Conservation (phyloP, 257 asterid genomes). For the Cruciata laevipes region DNA sequence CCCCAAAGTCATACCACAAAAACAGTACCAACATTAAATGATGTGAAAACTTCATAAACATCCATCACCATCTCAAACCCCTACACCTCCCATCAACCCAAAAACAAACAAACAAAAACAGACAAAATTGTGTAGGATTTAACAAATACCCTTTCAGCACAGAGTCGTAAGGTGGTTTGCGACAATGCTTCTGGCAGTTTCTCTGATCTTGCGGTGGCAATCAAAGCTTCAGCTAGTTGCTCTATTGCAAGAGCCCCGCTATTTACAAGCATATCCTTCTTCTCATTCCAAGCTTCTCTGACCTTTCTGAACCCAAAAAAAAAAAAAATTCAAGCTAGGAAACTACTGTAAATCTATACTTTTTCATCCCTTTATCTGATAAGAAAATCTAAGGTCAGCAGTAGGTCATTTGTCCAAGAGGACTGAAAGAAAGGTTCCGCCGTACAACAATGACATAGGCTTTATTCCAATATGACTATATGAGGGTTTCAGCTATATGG, state of each 20-base stretch:
- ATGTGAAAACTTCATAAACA: not conserved
- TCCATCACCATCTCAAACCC: too few species aligned
- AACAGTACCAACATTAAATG: not conserved
- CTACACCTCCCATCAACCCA: not conserved
- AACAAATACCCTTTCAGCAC: slow-evolving; percentile 69
- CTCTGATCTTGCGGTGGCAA: slow-evolving; percentile 45
- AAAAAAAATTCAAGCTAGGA: not conserved
- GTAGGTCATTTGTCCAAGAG: not conserved
- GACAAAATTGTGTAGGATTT: not conserved
- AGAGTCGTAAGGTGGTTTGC: slow-evolving; percentile 48
- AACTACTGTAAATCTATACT: not conserved
- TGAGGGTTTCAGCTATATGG: not conserved
- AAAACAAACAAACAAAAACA: not conserved
- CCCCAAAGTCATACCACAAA: not conserved
- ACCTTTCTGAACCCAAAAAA: slow-evolving; percentile 53
- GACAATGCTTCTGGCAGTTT: slow-evolving; percentile 66
- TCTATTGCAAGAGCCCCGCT: slow-evolving; percentile 82
- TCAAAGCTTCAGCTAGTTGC: slow-evolving; percentile 80
- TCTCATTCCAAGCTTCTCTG: slow-evolving; percentile 89
- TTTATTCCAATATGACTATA: not conserved
- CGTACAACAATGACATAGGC: not conserved
- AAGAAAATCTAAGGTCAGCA: too few species aligned
- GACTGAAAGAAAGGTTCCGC: not conserved
- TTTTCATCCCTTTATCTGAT: not conserved
- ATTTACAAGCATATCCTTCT: slow-evolving; percentile 49